Percentiles rank a stretch among this genome's conserved stretches.
Conservation (phyloP, 805 yeast genomes). For the Brettanomyces sp. region DNA sequence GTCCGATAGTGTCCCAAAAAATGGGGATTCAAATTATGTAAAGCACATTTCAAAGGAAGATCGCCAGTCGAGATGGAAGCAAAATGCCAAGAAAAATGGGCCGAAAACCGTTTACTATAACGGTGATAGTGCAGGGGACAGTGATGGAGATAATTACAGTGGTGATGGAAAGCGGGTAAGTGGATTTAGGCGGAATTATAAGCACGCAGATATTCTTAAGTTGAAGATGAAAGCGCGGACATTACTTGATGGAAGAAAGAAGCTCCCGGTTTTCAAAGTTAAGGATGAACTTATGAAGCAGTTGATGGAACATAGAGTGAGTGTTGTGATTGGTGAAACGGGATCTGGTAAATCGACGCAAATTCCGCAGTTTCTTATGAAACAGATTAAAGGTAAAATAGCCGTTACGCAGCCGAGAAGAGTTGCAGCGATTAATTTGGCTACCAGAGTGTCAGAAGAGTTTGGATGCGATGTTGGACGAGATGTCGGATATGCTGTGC, state of each 20-base stretch:
- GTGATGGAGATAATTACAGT: constrained; percentile 8
- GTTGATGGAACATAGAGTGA: constrained; percentile 49
- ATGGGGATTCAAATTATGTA: not conserved
- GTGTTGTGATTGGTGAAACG: constrained; percentile 88
- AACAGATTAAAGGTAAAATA: constrained; percentile 40
- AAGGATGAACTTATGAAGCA: constrained; percentile 52
- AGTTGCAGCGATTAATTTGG: constrained; percentile 93
- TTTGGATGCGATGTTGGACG: constrained; percentile 68
- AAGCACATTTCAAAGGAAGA: too few relatives aligned
- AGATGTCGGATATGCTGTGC: constrained; percentile 85
- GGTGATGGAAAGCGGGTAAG: not conserved
- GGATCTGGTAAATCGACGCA: constrained; percentile 98
- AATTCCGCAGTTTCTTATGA: constrained; percentile 83
- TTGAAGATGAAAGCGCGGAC: constrained; percentile 32
- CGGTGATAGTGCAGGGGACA: constrained; percentile 1
- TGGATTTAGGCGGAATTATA: not conserved
- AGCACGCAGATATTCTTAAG: constrained; percentile 2
- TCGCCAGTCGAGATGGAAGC: too few relatives aligned
- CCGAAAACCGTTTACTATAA: too few relatives aligned
- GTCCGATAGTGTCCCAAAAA: not conserved
- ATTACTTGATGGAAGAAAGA: constrained; percentile 42
- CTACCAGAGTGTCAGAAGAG: constrained; percentile 87
- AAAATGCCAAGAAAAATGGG: too few relatives aligned
- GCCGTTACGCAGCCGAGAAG: constrained; percentile 97
- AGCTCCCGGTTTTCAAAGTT: constrained; percentile 70